phyloP scores from a whole-genome alignment of 2,329 filamentous ascomycete species.

The Aschersonia sp. region DNA sequence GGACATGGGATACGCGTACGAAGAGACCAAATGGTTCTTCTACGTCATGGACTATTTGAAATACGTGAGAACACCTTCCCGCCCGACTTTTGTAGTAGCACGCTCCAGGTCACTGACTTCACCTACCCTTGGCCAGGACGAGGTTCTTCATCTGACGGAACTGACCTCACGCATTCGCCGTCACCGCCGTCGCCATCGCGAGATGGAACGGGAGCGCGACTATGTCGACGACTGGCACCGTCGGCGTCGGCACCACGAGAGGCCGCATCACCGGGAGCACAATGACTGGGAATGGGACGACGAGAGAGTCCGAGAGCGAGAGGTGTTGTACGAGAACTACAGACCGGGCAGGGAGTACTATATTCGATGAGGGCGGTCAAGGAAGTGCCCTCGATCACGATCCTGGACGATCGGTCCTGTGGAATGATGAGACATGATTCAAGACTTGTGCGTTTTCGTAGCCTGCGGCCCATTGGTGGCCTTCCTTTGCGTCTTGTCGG shows the following conservation, averaged over 20 bases:
- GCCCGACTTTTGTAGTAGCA: too few species aligned
- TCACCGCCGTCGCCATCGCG: constrained; percentile 36
- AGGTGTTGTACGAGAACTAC: constrained; percentile 47
- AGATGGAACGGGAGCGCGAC: constrained; percentile 45
- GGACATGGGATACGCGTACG: constrained; percentile 69
- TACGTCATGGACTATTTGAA: constrained; percentile 84
- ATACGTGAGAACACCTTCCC: constrained; percentile 51
- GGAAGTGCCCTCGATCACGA: not conserved
- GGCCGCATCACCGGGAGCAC: constrained; percentile 10
- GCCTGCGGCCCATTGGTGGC: too few species aligned
- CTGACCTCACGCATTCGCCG: constrained; percentile 70
- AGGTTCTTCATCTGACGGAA: constrained; percentile 72
- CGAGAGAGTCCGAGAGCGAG: constrained; percentile 51
- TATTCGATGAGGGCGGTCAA: constrained; percentile 7
- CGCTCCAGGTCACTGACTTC: too few species aligned
- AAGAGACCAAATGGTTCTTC: constrained; percentile 80
- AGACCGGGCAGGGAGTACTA: constrained; percentile 12
- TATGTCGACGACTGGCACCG: constrained; percentile 36
- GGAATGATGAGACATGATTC: not conserved
- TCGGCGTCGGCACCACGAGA: constrained; percentile 18
- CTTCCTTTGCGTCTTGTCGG: too few species aligned
- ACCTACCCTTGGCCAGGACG: constrained; percentile 43
- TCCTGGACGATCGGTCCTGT: not conserved
- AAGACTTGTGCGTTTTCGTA: too few species aligned
- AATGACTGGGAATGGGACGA: constrained; percentile 33